Evolutionary conservation across 192 early-diverging fungal species (phyloP).

Genomic region (Dispira simplex): DNA sequence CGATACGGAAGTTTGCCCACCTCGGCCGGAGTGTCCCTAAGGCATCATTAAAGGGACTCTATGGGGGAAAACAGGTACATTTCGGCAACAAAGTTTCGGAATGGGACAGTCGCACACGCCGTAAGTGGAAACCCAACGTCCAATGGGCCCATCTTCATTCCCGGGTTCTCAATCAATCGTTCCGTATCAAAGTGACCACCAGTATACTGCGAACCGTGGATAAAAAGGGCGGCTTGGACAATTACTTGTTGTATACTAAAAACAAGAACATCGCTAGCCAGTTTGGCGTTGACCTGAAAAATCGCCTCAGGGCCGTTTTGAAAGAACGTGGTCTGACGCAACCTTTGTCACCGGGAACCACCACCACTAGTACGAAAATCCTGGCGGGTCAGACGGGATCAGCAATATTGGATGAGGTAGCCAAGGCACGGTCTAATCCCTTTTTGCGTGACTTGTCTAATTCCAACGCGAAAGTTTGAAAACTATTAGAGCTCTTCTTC

Average conservation of each 20-base stretch:
- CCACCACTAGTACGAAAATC: too few species aligned
- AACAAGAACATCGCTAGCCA: constrained; percentile 45
- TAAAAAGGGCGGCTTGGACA: constrained; percentile 70
- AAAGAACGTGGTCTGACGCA: background rate
- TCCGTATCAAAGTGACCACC: constrained; percentile 46
- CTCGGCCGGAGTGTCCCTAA: background rate
- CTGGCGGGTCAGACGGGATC: too few species aligned
- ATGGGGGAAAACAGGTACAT: background rate
- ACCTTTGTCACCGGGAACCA: too few species aligned
- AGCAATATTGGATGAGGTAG: too few species aligned
- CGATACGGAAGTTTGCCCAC: background rate
- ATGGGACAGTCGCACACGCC: constrained; percentile 56
- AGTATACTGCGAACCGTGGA: constrained; percentile 59
- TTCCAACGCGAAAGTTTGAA: too few species aligned
- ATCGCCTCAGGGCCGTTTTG: constrained; percentile 18
- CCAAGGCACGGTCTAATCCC: too few species aligned
- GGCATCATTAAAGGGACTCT: background rate
- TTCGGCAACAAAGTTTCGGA: constrained; percentile 27
- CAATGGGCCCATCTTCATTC: constrained; percentile 51
- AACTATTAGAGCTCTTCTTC: too few species aligned
- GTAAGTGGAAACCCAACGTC: constrained; percentile 66
- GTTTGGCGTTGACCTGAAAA: constrained; percentile 38
- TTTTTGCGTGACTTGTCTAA: too few species aligned
- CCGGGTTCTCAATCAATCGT: constrained; percentile 32
- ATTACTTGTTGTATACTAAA: constrained; percentile 49